These are phyloP conservation scores for Rhododendron molle DNA, from an alignment of 148 eudicot genomes.

Conservation along the genomic window DNA sequence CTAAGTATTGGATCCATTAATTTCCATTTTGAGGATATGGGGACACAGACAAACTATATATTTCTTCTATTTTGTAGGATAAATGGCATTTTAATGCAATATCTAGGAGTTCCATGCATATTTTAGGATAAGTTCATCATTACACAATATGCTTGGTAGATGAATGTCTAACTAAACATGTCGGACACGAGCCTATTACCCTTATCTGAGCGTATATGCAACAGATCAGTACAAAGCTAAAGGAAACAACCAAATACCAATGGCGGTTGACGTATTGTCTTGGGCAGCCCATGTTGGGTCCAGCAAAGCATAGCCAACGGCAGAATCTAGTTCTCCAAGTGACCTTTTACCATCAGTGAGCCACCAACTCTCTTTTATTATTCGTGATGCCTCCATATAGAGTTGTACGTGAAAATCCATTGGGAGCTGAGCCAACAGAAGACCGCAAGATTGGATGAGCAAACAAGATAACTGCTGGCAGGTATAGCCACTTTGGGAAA, in stretches of 20 bases:
- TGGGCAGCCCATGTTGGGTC: constrained; percentile 98
- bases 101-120: neutral
- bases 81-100: neutral
- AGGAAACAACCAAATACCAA: constrained; percentile 44
- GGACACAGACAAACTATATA: too few relatives aligned
- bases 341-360: constrained; percentile 76
- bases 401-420: constrained; percentile 83
- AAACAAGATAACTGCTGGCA: constrained; percentile 92
- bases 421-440: constrained; percentile 92
- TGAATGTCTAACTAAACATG: neutral
- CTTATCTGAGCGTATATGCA: neutral
- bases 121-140: neutral
- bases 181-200: neutral
- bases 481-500: constrained; percentile 89
- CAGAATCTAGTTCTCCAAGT: constrained; percentile 73
- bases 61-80: neutral
- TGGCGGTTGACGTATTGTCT: constrained; percentile 91
- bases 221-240: neutral
- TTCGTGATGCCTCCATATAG: constrained; percentile 74
- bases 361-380: constrained; percentile 95
- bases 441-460: constrained; percentile 97
- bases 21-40: neutral
- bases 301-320: constrained; percentile 87
- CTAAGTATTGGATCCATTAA: neutral
- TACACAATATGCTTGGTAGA: neutral